Percentiles rank a stretch among this genome's conserved stretches.
Conservation (phyloP, 2,329 filamentous ascomycete species). For the Graphium sp. region DNA sequence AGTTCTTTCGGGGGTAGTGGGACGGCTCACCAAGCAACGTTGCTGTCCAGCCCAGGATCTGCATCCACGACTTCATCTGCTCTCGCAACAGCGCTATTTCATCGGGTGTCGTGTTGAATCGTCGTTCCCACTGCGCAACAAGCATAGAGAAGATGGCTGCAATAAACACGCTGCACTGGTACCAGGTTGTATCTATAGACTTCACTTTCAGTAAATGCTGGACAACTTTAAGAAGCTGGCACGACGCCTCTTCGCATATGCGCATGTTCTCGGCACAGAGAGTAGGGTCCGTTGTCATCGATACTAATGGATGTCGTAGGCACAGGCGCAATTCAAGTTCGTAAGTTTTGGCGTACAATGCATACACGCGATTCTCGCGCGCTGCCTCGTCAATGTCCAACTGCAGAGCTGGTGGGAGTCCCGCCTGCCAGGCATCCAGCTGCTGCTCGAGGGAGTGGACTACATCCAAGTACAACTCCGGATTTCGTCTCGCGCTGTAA, state of each 20-base stretch:
- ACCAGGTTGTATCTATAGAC: conserved; percentile 64
- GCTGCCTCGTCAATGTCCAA: conserved; percentile 23
- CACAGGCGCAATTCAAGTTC: conserved; percentile 41
- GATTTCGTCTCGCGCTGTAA: conserved; percentile 51
- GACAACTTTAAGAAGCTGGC: conserved; percentile 44
- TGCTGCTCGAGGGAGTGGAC: conserved; percentile 50
- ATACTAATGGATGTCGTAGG: conserved; percentile 44
- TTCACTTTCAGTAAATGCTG: conserved; percentile 44
- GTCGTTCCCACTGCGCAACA: conserved; percentile 51
- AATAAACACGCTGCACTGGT: conserved; percentile 54
- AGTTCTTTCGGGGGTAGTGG: not conserved
- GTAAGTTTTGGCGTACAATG: conserved; percentile 36
- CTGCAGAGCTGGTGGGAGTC: conserved; percentile 43
- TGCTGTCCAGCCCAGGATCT: conserved; percentile 50
- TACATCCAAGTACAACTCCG: conserved; percentile 44
- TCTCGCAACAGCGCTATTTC: conserved; percentile 42
- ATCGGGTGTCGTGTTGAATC: conserved; percentile 37
- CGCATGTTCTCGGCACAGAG: conserved; percentile 45
- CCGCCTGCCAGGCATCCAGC: conserved; percentile 43
- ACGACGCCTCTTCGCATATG: conserved; percentile 49
- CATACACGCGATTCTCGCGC: conserved; percentile 28
- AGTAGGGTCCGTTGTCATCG: conserved; percentile 32
- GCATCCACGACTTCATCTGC: conserved; percentile 56
- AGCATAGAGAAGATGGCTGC: conserved; percentile 58
- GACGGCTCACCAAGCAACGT: conserved; percentile 42